Evolutionary conservation across 306 rosid species (phyloP).

Genomic region (Dalbergia cochinchinensis): DNA sequence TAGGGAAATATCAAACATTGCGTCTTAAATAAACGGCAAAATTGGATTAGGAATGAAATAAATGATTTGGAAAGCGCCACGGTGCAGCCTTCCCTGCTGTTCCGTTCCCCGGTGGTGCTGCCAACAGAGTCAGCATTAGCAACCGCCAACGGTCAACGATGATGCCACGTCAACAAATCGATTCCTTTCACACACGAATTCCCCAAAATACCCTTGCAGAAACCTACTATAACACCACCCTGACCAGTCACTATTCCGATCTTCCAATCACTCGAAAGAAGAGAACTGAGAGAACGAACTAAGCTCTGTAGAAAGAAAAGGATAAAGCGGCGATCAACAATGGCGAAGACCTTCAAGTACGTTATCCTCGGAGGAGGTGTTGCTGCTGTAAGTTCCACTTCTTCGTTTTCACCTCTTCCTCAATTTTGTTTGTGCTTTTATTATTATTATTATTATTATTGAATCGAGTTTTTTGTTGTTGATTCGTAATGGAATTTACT

Average conservation of each 20-base stretch:
- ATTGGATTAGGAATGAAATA: not conserved
- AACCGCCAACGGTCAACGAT: constrained; percentile 22
- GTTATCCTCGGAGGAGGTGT: constrained; percentile 95
- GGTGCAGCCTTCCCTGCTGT: not conserved
- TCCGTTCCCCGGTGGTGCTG: constrained; percentile 19
- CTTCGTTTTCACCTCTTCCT: not conserved
- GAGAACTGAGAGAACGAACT: not conserved
- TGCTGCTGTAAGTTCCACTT: constrained; percentile 74
- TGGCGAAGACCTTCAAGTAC: constrained; percentile 88
- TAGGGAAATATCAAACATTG: too few species aligned
- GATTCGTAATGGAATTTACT: not conserved
- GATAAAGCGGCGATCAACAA: constrained; percentile 39
- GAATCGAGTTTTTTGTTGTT: not conserved
- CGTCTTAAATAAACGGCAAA: too few species aligned
- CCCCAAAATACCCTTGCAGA: constrained; percentile 35
- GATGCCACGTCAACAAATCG: constrained; percentile 57
- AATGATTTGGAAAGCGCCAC: not conserved
- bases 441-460: too few species aligned
- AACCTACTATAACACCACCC: constrained; percentile 29
- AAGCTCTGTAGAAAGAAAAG: not conserved
- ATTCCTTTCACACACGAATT: constrained; percentile 46
- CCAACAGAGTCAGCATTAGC: constrained; percentile 28
- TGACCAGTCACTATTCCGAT: not conserved
- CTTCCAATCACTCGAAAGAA: not conserved
- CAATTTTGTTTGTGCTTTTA: not conserved